These are phyloP conservation scores for Eucalyptus grandis DNA, from an alignment of 345 rosid species.

Conservation along the genomic window DNA sequence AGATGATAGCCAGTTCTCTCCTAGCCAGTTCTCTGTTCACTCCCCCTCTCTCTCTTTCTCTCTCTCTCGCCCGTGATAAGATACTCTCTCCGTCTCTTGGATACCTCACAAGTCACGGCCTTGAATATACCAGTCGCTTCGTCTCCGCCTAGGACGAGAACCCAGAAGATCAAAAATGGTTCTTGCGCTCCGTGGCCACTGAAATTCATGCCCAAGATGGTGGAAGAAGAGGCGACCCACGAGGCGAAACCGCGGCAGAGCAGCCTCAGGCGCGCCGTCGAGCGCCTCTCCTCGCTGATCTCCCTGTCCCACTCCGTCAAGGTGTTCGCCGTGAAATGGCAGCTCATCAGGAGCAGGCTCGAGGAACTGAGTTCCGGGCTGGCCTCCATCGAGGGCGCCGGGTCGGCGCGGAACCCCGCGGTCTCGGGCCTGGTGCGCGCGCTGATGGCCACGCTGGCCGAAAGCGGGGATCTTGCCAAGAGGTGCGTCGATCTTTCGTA, in stretches of 20 bases:
- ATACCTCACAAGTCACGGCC: neutral
- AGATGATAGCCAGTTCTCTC: neutral
- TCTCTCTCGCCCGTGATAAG: neutral
- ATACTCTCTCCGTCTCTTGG: neutral
- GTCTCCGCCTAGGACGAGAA: neutral
- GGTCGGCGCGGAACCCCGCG: slow-evolving; percentile 31
- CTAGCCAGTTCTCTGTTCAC: neutral
- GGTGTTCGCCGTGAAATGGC: slow-evolving; percentile 78
- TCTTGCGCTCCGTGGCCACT: neutral
- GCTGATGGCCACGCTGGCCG: slow-evolving; percentile 22
- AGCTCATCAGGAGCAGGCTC: slow-evolving; percentile 52
- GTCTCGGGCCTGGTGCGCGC: slow-evolving; percentile 34
- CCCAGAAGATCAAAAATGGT: neutral
- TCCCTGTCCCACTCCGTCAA: slow-evolving; percentile 27
- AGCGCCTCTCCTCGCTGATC: neutral
- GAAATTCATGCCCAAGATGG: neutral
- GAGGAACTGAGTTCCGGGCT: slow-evolving; percentile 62
- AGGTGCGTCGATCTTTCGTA: slow-evolving; percentile 64
- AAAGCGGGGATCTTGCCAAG: slow-evolving; percentile 56
- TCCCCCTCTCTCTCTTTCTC: neutral
- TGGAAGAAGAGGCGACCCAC: neutral
- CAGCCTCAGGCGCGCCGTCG: neutral
- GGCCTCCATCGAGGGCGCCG: slow-evolving; percentile 36
- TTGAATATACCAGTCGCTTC: neutral
- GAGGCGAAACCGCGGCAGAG: neutral